A percentile compares a stretch with the other conserved stretches of the same genome.
These are phyloP conservation scores for Citrus mangshanensis DNA, from an alignment of 345 rosid species.

Conservation along the genomic window DNA sequence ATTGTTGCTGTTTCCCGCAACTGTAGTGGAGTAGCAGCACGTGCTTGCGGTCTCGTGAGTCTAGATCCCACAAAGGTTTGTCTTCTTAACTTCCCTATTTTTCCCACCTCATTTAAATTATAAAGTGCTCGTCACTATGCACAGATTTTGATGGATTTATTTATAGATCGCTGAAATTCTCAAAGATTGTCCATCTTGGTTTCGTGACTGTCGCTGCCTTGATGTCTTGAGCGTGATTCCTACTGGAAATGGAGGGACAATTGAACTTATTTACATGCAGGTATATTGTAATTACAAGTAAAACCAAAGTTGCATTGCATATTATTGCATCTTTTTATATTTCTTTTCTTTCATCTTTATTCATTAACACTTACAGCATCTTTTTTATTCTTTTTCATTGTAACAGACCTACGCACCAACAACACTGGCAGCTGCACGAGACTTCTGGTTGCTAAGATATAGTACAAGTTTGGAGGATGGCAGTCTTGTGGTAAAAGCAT, in stretches of 20 bases:
- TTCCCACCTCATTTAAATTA: background rate
- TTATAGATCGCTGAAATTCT: constrained; percentile 84
- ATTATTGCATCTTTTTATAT: background rate
- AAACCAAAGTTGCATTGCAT: background rate
- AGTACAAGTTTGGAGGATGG: constrained; percentile 90
- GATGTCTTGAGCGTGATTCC: constrained; percentile 73
- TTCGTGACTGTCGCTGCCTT: constrained; percentile 84
- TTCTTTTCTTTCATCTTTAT: background rate
- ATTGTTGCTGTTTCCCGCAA: constrained; percentile 99
- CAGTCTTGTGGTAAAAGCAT: constrained; percentile 66
- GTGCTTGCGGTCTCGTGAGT: constrained; percentile 99
- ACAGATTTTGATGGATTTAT: constrained; percentile 12
- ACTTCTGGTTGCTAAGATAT: constrained; percentile 93
- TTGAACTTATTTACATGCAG: constrained; percentile 90
- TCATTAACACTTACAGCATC: background rate
- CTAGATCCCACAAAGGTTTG: constrained; percentile 92
- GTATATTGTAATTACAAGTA: constrained; percentile 29
- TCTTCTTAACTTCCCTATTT: background rate
- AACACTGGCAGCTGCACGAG: constrained; percentile 89
- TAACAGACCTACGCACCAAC: constrained; percentile 87
- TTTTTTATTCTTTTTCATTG: background rate
- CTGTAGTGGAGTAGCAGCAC: constrained; percentile 96
- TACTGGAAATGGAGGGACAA: constrained; percentile 81
- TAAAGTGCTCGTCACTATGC: background rate
- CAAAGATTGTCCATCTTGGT: constrained; percentile 97